Conservation (phyloP, 106 monocot species). For the Phalaenopsis aphrodite region DNA sequence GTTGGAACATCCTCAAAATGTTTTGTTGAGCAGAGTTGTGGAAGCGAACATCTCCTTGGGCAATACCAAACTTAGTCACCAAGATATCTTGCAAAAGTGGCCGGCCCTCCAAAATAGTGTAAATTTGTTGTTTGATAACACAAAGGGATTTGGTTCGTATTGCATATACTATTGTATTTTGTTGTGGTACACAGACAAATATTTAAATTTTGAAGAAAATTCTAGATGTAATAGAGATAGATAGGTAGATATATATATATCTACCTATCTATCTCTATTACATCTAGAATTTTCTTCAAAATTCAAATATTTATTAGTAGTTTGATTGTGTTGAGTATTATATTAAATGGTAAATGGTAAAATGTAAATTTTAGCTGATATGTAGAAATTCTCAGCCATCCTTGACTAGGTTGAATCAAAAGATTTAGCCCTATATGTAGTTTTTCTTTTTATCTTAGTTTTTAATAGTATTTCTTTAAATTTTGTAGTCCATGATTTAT, state of each 20-base stretch:
- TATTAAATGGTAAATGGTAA: neutral
- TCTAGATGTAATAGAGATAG: too few relatives aligned
- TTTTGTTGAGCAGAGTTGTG: constrained; percentile 43
- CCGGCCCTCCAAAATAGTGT: constrained; percentile 62
- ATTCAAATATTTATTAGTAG: neutral
- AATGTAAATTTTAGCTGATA: neutral
- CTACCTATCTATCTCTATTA: neutral
- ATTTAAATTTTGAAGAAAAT: too few relatives aligned
- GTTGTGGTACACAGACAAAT: neutral
- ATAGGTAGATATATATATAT: too few relatives aligned
- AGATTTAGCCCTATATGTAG: neutral
- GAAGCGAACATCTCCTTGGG: constrained; percentile 42
- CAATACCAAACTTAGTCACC: constrained; percentile 14
- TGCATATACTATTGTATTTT: constrained; percentile 2
- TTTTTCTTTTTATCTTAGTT: neutral
- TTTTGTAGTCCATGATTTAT: neutral
- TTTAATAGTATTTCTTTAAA: neutral
- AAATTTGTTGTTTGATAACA: constrained; percentile 62
- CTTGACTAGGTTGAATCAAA: neutral
- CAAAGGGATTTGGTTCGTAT: constrained; percentile 51
- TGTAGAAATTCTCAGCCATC: neutral
- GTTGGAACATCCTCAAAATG: constrained; percentile 84
- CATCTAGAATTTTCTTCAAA: neutral
- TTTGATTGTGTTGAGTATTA: neutral
- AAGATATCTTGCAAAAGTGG: constrained; percentile 39